Conservation (phyloP, 139 green algal species). For the Desmodesmus armatus region DNA sequence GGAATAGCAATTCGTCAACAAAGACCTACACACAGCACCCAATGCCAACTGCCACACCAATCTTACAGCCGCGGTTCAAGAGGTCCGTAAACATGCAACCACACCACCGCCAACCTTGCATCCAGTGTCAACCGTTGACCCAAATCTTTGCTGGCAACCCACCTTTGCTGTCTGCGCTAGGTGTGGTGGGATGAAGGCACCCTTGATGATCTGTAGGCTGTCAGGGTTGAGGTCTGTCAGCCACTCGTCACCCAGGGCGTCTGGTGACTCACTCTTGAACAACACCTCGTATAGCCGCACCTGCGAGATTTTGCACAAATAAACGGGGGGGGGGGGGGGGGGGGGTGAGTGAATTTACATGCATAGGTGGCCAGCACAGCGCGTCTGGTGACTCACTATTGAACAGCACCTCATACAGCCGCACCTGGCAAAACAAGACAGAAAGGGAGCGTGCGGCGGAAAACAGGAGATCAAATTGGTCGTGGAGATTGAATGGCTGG, state of each 20-base stretch:
- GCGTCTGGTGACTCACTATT: conserved; percentile 71
- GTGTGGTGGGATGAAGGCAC: conserved; percentile 43
- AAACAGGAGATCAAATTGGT: no score
- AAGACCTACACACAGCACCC: no score
- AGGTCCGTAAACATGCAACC: not conserved
- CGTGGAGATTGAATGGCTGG: no score
- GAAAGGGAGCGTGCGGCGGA: no score
- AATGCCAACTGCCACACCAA: no score
- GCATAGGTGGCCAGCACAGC: no score
- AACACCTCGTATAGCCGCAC: conserved; percentile 90
- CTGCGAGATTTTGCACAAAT: conserved; percentile 24
- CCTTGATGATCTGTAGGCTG: conserved; percentile 47
- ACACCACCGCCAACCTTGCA: not conserved
- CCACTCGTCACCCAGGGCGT: conserved; percentile 77
- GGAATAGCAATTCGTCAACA: no score
- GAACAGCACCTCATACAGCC: conserved; percentile 95
- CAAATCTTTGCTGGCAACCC: not conserved
- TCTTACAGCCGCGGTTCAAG: no score
- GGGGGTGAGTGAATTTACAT: no score
- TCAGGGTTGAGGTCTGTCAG: conserved; percentile 82
- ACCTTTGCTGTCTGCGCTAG: conserved; percentile 52
- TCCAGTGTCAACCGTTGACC: not conserved
- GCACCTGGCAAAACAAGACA: no score
- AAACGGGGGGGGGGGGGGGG: no score
- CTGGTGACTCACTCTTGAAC: conserved; percentile 85